Evolutionary conservation across 106 monocot genomes (phyloP), one percentile per base, ranked within the genome.

Genomic region (Dioscorea alata): DNA sequence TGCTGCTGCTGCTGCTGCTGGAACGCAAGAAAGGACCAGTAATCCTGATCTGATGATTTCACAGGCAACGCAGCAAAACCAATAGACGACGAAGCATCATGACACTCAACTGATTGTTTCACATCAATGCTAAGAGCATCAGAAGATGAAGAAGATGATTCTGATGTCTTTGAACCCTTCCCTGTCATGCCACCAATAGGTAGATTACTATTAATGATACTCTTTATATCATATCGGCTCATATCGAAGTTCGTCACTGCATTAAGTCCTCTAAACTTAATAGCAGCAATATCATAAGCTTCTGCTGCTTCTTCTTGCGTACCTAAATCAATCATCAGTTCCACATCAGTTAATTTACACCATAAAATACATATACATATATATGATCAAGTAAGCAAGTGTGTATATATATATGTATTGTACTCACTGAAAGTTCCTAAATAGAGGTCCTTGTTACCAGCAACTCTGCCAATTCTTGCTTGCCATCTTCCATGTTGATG

Each of bases 401-500:
- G 8, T 34, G 32, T 34, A 20, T 35, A 18, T 7, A 12, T 35
- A 25, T 51, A 53, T 48, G 5, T 48, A 2, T 0, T 31, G 25
- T 23, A 72, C 90, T 88, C 64, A 94, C 94, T 85, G 73, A 95
- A 95, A 33, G 94, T 95, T 67, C 94, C 94, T 49, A 95, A 75
- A 71, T 95, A 95, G 50, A 95, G 94, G 70, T 95, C 94, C 68
- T 95, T 95, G 82, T 95, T 95, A 12, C 94, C 94, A 4, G 94
- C 91, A 6, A 95, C 94, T 64, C 94, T 76, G 20, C 94, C 94
- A 4, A 95, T 95, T 69, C 94, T 85, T 24, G 94, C 94, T 68
- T 95, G 94, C 94, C 94, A 95, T 74, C 94, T 65, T 0, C 94
- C 94, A 76, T 95, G 94, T 48, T 95, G 94, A 66, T 95, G 94